Conservation (phyloP, 345 rosid species). For the Salix arbutifolia region DNA sequence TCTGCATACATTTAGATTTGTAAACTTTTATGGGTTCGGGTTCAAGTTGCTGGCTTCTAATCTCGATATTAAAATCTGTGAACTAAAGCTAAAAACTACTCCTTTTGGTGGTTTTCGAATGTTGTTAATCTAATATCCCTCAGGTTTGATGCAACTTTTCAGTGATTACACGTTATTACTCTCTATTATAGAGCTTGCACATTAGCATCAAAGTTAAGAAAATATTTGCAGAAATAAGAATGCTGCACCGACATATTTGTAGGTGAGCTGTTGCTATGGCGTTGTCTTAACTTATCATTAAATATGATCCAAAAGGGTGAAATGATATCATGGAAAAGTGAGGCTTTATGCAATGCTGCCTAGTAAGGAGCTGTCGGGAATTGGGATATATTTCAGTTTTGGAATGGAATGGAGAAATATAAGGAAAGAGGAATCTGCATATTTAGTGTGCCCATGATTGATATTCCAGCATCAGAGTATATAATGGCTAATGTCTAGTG, state of each 20-base stretch:
- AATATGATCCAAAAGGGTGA: neutral
- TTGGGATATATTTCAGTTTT: neutral
- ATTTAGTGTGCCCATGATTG: neutral
- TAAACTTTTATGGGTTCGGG: slow-evolving; percentile 9
- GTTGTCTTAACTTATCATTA: neutral
- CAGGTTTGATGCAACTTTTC: neutral
- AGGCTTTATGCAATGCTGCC: slow-evolving; percentile 1
- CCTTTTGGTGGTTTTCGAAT: neutral
- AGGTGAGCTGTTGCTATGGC: neutral
- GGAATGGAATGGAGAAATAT: neutral
- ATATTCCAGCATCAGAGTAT: no score
- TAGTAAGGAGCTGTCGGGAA: neutral
- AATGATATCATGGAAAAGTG: neutral
- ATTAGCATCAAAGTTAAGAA: neutral
- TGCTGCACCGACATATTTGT: neutral
- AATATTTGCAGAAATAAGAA: neutral
- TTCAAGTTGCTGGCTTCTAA: slow-evolving; percentile 4
- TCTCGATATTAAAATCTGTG: neutral
- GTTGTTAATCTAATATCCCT: neutral
- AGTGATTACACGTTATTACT: neutral
- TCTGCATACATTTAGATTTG: neutral
- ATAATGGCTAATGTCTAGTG: neutral
- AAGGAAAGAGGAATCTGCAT: neutral
- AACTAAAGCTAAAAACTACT: neutral
- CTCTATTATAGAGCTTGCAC: neutral